phyloP scores from a whole-genome alignment of 2,329 filamentous ascomycete species.

The Fusarium sulawesiense region DNA sequence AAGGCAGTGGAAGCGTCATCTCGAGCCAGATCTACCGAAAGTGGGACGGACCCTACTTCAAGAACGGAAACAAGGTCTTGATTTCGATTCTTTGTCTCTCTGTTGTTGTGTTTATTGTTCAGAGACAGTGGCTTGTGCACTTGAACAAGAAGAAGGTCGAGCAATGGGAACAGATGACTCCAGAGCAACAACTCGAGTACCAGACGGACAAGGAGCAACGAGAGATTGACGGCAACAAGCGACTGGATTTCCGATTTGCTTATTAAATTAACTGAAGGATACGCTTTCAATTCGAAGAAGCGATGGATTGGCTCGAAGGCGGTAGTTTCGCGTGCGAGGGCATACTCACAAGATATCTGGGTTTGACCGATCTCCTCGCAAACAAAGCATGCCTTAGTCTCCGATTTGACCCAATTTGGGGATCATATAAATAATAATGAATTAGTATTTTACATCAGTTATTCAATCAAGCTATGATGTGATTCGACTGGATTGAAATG shows the following conservation, averaged over 20 bases:
- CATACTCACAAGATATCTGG: background rate
- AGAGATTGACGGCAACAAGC: constrained; percentile 61
- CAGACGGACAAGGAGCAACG: constrained; percentile 57
- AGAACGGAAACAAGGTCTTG: constrained; percentile 67
- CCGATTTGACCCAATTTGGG: background rate
- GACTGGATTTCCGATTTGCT: constrained; percentile 63
- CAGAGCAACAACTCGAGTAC: constrained; percentile 58
- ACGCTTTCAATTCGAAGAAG: background rate
- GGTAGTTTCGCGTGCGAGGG: background rate
- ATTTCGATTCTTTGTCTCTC: constrained; percentile 63
- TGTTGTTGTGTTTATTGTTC: constrained; percentile 61
- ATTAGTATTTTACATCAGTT: background rate
- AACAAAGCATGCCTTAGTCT: background rate
- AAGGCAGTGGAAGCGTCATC: constrained; percentile 53
- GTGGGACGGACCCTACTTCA: constrained; percentile 67
- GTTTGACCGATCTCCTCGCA: background rate
- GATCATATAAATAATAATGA: background rate
- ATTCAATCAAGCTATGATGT: background rate
- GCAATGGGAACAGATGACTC: constrained; percentile 59
- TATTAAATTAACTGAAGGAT: constrained; percentile 43
- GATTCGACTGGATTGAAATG: background rate
- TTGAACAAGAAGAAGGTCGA: constrained; percentile 62
- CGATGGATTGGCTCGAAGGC: background rate
- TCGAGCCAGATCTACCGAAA: constrained; percentile 61
- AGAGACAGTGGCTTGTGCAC: constrained; percentile 57